phyloP scores from a whole-genome alignment of 2,329 filamentous ascomycete genomes.

The Calonectria hawksworthii region DNA sequence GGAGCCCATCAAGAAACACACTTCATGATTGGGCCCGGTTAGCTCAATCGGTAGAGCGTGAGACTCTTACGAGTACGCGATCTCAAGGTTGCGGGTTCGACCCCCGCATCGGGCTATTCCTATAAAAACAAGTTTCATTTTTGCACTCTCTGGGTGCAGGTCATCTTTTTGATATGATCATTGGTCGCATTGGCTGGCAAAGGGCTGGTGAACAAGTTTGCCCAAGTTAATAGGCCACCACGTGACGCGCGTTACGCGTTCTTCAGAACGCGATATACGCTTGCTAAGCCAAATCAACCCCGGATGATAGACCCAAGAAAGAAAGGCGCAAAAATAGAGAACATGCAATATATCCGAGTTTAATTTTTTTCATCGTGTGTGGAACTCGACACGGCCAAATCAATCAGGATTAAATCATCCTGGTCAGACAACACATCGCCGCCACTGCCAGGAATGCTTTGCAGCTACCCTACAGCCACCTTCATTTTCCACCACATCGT shows the following conservation, averaged over 20 bases:
- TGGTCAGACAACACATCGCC: not conserved
- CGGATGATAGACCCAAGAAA: too few species aligned
- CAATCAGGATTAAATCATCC: not conserved
- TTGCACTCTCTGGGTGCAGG: not conserved
- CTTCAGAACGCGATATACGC: too few species aligned
- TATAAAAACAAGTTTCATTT: not conserved
- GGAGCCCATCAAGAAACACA: not conserved
- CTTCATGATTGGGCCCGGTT: conserved; percentile 38
- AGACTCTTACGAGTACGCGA: conserved; percentile 68
- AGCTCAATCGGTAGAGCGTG: conserved; percentile 69
- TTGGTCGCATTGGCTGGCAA: not conserved
- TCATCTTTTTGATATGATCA: not conserved
- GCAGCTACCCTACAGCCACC: not conserved
- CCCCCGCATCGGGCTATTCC: conserved; percentile 55
- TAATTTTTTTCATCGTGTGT: not conserved
- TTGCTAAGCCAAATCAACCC: too few species aligned
- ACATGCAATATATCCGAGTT: not conserved
- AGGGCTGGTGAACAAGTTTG: too few species aligned
- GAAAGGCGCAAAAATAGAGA: not conserved
- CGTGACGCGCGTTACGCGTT: not conserved
- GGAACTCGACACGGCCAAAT: not conserved
- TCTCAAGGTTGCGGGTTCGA: conserved; percentile 71
- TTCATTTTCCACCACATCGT: not conserved
- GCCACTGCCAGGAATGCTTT: not conserved
- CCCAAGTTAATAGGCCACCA: too few species aligned